Conservation (phyloP, 257 asterid species). For the Ligustrum vulgare region DNA sequence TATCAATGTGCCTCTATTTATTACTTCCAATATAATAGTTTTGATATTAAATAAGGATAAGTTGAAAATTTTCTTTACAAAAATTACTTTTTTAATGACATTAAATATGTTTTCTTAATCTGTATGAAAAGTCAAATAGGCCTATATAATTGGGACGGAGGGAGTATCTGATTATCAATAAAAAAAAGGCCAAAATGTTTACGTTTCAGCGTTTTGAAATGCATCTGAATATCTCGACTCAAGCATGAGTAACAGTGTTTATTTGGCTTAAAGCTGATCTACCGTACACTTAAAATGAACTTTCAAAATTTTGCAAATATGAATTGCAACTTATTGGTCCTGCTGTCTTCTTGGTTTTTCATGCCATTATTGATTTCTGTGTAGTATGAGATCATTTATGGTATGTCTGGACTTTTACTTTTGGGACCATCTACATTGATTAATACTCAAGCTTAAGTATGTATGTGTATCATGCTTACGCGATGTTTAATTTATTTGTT, state of each 20-base stretch:
- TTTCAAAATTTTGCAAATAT: background rate
- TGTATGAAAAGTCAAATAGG: too few species aligned
- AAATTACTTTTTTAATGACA: too few species aligned
- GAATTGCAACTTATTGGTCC: background rate
- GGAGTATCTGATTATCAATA: background rate
- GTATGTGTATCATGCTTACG: background rate
- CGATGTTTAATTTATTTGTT: background rate
- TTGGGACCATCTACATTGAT: slow-evolving; percentile 5
- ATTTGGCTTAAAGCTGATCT: background rate
- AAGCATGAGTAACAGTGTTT: background rate
- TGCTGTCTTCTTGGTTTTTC: background rate
- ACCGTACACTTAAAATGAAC: background rate
- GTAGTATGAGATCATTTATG: background rate
- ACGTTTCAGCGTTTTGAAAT: background rate
- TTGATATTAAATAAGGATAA: too few species aligned
- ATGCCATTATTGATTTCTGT: background rate
- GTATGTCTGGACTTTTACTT: background rate
- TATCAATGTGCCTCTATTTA: too few species aligned
- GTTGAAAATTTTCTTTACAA: too few species aligned
- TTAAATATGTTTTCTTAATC: too few species aligned
- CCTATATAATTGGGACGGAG: too few species aligned
- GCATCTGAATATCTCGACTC: background rate
- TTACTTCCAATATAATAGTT: too few species aligned
- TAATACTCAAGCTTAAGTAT: background rate
- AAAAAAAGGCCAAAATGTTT: background rate